Evolutionary conservation across 805 yeast species (phyloP).

Genomic region (Kodamaea kaohsiungensis): DNA sequence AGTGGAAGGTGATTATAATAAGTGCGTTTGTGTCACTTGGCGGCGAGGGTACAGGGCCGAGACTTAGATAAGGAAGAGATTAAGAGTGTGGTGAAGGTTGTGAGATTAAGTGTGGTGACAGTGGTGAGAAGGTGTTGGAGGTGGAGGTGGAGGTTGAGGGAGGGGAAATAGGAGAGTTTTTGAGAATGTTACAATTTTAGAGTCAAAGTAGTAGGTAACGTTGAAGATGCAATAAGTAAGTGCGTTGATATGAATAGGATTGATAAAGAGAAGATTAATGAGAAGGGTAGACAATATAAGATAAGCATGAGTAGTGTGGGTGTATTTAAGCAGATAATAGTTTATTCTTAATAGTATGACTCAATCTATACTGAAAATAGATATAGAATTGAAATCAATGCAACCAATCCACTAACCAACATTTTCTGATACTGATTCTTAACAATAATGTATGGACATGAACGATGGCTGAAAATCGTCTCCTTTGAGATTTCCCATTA

Average conservation of each 20-base stretch:
- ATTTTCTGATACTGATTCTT: no score
- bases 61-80: not conserved
- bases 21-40: not conserved
- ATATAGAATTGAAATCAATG: slow-evolving; percentile 10
- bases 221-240: no score
- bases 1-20: not conserved
- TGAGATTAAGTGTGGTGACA: not conserved
- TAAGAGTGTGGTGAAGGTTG: not conserved
- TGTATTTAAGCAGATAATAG: no score
- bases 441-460: not conserved
- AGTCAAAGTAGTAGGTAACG: no score
- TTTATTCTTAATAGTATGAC: no score
- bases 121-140: no score
- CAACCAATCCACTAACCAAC: not conserved
- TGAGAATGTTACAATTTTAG: not conserved
- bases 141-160: no score
- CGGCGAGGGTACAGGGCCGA: not conserved
- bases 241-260: no score
- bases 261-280: no score
- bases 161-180: not conserved
- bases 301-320: no score
- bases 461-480: not conserved
- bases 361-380: not conserved
- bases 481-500: not conserved
- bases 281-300: no score